phyloP scores from a whole-genome alignment of 2,329 filamentous ascomycete genomes.

The Didymella keratinophila region DNA sequence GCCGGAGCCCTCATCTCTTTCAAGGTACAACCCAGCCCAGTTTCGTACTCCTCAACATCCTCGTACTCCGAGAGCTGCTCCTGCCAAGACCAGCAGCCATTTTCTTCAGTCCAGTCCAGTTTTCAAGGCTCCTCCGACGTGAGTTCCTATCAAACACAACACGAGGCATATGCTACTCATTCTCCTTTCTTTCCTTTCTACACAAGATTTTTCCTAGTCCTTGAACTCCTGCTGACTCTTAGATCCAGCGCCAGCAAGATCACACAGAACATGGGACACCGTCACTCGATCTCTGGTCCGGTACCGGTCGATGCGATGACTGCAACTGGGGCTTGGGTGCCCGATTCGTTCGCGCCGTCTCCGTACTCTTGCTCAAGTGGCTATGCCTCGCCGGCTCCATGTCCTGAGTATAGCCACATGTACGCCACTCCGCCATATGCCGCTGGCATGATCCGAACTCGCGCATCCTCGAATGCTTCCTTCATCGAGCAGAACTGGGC shows the following conservation, averaged over 20 bases:
- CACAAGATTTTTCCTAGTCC: too few species aligned
- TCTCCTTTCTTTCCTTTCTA: slow-evolving; percentile 1
- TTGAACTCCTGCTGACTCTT: background rate
- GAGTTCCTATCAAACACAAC: slow-evolving; percentile 43
- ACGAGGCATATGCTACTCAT: background rate
- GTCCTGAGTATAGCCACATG: slow-evolving; percentile 34
- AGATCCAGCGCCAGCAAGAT: slow-evolving; percentile 32
- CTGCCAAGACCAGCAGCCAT: slow-evolving; percentile 38
- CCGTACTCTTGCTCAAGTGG: slow-evolving; percentile 48
- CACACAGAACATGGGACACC: slow-evolving; percentile 17
- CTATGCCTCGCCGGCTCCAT: slow-evolving; percentile 43
- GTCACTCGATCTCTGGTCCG: slow-evolving; percentile 27
- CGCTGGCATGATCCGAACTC: slow-evolving; percentile 39
- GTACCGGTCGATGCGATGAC: slow-evolving; percentile 30
- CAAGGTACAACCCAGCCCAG: slow-evolving; percentile 49
- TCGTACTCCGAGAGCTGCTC: slow-evolving; percentile 35
- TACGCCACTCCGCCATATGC: slow-evolving; percentile 43
- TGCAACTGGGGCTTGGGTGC: slow-evolving; percentile 31
- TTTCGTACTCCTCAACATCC: slow-evolving; percentile 51
- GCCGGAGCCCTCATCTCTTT: slow-evolving; percentile 34
- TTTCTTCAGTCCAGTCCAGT: slow-evolving; percentile 42
- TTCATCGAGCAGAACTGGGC: slow-evolving; percentile 43
- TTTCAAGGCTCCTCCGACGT: slow-evolving; percentile 43
- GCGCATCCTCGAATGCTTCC: slow-evolving; percentile 49
- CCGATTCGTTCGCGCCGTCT: slow-evolving; percentile 40